Evolutionary conservation across 345 rosid genomes (phyloP), one percentile per base, ranked within the genome.

Genomic region (Schrenkiella parvula): DNA sequence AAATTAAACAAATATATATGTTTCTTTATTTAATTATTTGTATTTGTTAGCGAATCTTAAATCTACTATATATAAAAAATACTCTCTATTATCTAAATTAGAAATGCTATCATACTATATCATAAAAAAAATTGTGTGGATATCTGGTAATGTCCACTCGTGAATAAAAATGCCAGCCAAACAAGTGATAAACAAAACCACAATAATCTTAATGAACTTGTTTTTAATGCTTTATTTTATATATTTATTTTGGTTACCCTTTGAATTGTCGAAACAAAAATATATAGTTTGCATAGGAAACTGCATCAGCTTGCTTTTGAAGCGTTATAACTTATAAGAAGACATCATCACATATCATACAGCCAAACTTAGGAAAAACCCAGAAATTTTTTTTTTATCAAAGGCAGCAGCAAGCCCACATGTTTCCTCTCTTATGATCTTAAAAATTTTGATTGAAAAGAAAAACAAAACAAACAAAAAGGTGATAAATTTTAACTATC

Each of bases 271-370:
- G 44, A 67, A 55, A 52, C 43, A 42, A 50, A 37, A 35, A 14
- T 5, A 59, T 2, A 22, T 55, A 35, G 48, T 55, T 55, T 70
- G 71, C 66, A 54, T 76, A 70, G 76, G 67, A 70, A 76, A 70
- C 37, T 69, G 59, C 66, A 61, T 43, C 64, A 52, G 64, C 69
- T 68, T 75, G 42, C 44, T 62, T 63, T 55, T 55, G 71, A 76
- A 76, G 79, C 75, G 75, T 76, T 69, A 76, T 44, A 68, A 60
- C 48, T 58, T 74, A 55, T 64, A 32, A 58, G 29, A 64, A 47
- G 22, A 59, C 52, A 66, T 65, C 41, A 31, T 42, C 68, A 39
- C 42, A 70, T 17, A 59, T 52, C 38, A 50, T 13, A 59, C 26
- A 41, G 2, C 18, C 13, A 39, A 35, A 64, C 12, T 5, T 64